Conservation (phyloP, 257 asterid species). For the Sherardia arvensis region DNA sequence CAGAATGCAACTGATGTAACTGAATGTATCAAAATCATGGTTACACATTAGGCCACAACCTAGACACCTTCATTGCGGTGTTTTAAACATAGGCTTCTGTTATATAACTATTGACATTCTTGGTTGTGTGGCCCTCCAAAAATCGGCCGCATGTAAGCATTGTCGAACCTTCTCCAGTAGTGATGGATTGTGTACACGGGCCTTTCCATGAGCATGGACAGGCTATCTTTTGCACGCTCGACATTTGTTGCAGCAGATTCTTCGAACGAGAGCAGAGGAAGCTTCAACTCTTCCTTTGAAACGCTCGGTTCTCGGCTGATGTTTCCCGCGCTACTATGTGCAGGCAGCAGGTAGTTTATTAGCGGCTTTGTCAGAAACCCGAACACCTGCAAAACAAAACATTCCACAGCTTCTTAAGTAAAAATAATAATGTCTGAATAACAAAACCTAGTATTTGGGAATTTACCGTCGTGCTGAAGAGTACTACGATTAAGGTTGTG, state of each 20-base stretch:
- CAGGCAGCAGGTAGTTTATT: slow-evolving; percentile 51
- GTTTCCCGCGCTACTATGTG: slow-evolving; percentile 12
- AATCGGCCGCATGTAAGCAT: slow-evolving; percentile 75
- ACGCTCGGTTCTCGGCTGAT: slow-evolving; percentile 55
- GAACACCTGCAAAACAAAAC: slow-evolving; percentile 87
- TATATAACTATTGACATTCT: neutral
- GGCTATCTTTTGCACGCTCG: slow-evolving; percentile 50
- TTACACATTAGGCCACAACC: no score
- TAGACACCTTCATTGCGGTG: neutral
- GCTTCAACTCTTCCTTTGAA: slow-evolving; percentile 56
- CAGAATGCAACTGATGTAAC: no score
- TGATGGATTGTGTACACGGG: slow-evolving; percentile 74
- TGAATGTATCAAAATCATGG: no score
- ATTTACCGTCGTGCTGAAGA: slow-evolving; percentile 76
- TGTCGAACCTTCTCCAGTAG: slow-evolving; percentile 80
- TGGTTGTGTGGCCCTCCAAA: slow-evolving; percentile 56
- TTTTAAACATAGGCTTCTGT: neutral
- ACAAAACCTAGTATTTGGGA: neutral
- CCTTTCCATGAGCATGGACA: slow-evolving; percentile 71
- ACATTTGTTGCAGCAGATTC: slow-evolving; percentile 72
- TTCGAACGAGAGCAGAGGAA: slow-evolving; percentile 74
- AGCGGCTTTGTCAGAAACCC: slow-evolving; percentile 83
- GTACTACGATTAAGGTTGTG: slow-evolving; percentile 56
- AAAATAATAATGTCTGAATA: neutral
- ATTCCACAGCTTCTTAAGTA: neutral